phyloP scores from a whole-genome alignment of 768 basidiomycete species.

The Lenzites betulinus region DNA sequence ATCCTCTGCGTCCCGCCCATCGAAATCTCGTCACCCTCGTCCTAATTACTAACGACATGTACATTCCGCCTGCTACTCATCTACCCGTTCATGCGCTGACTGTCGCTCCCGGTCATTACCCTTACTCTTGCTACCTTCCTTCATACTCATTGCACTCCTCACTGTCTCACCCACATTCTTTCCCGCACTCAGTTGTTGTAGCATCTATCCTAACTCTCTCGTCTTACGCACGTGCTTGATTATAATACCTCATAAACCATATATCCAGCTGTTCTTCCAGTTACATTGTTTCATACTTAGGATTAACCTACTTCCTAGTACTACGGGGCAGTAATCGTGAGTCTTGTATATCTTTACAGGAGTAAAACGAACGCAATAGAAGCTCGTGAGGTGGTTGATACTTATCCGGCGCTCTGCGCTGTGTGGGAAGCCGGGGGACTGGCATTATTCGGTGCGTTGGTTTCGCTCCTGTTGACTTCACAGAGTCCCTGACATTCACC shows the following conservation, averaged over 20 bases:
- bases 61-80: no score
- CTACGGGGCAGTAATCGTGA: constrained; percentile 2
- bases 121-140: neutral
- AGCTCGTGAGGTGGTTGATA: neutral
- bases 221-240: neutral
- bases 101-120: neutral
- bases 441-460: neutral
- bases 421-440: neutral
- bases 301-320: neutral
- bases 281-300: neutral
- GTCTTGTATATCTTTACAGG: neutral
- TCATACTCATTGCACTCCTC: neutral
- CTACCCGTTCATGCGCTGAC: no score
- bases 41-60: constrained; percentile 19
- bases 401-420: neutral
- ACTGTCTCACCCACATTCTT: neutral
- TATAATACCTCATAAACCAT: neutral
- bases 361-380: neutral
- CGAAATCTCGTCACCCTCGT: constrained; percentile 14
- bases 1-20: constrained; percentile 15
- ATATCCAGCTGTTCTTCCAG: neutral
- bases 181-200: constrained; percentile 17
- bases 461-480: neutral
- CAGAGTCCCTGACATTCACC: no score
- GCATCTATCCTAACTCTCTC: constrained; percentile 7